A percentile compares a stretch with the other conserved stretches of the same genome.
Conservation (phyloP, 2,329 filamentous ascomycete species). For the Botrytis porri region DNA sequence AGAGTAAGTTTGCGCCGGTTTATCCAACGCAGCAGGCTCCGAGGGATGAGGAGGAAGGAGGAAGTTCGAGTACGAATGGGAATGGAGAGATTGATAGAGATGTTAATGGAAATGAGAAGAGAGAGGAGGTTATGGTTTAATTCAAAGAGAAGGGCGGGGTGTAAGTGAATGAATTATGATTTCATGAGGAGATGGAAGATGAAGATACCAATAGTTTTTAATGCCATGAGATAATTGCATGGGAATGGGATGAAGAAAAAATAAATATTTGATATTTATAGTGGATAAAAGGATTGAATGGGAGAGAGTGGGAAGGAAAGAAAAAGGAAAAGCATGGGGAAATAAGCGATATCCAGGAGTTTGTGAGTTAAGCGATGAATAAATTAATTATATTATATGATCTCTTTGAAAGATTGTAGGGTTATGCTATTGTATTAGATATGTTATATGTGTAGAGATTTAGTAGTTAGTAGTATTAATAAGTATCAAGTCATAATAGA, state of each 20-base stretch:
- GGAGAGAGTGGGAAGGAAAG: neutral
- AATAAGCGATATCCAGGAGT: neutral
- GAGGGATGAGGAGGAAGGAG: neutral
- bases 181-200: neutral
- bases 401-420: too few species aligned
- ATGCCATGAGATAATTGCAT: neutral
- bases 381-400: neutral
- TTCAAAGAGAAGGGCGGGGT: too few species aligned
- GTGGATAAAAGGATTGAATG: neutral
- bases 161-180: neutral
- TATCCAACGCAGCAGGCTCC: neutral
- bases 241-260: neutral
- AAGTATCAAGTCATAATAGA: too few species aligned
- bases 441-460: neutral
- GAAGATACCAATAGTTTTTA: neutral
- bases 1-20: constrained; percentile 50
- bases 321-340: neutral
- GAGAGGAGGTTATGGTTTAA: neutral
- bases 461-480: too few species aligned
- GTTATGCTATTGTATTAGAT: neutral
- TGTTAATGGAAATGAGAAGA: neutral
- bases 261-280: neutral
- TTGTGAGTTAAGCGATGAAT: neutral
- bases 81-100: constrained; percentile 28
- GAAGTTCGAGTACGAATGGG: neutral